Conservation (phyloP, 169 alveolate species). For the Cryptosporidium andersoni region DNA sequence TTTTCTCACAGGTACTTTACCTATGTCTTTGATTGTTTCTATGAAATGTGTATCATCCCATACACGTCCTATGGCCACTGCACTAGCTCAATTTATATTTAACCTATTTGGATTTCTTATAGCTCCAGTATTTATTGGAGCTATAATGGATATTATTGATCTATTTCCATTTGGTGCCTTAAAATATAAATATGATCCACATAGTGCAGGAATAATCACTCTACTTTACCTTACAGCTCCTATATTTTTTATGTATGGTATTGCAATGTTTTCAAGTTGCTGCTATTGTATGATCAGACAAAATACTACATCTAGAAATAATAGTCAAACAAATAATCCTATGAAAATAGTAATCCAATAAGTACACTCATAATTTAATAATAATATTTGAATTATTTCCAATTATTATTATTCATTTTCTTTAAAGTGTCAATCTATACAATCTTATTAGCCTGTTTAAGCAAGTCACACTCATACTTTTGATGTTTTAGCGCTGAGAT, state of each 20-base stretch:
- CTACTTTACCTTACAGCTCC: conserved; percentile 41
- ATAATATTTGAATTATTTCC: no score
- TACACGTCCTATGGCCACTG: conserved; percentile 52
- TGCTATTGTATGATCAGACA: conserved; percentile 13
- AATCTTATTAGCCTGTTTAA: no score
- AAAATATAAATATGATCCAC: conserved; percentile 51
- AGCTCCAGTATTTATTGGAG: conserved; percentile 57
- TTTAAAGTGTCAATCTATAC: no score
- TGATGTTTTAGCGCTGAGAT: no score
- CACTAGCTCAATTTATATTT: conserved; percentile 59
- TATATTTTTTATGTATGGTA: conserved; percentile 38
- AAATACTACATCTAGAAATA: no score
- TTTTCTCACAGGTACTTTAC: conserved; percentile 64
- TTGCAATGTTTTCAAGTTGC: conserved; percentile 39
- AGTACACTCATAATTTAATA: no score
- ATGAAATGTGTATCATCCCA: conserved; percentile 44
- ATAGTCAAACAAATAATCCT: no score
- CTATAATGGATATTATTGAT: conserved; percentile 60
- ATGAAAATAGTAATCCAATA: no score
- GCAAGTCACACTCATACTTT: no score
- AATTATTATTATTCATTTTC: no score
- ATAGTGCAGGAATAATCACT: conserved; percentile 27
- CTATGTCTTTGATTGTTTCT: conserved; percentile 50
- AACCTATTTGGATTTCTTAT: conserved; percentile 49
- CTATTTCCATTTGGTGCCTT: conserved; percentile 65